Base-by-base conservation (phyloP, 371 early-diverging fungal genomes). In the Choanephora cucurbitarum region DNA sequence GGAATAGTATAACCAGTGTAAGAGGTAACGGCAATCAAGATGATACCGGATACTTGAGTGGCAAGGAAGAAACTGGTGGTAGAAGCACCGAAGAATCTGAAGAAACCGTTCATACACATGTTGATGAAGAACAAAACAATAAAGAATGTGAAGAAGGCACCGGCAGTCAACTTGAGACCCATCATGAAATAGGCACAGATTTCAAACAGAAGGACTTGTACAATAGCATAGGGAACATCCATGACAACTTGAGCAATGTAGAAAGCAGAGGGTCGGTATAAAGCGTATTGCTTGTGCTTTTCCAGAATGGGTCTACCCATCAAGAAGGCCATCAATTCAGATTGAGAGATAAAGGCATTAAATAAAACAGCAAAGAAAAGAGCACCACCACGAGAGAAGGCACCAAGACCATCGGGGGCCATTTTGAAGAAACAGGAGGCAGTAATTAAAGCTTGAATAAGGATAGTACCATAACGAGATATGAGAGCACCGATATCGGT, bases 341-440 rank as follows among this genome's bases (percentile, higher is more conserved):
- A 62, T 62, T 81, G 79, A 39, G 84, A 67, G 31, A 83, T 78
- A 23, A 87, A 75, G 21, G 85, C 63, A 49, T 80, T 85, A 66
- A 85, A 83, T 39, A 85, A 61, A 15, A 85, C 64, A 33, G 80
- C 69, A 45, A 84, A 82, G 58, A 84, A 87, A n/a, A 87, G 58
- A 33, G 83, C 87, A 73, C 91, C 91, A 49, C 90, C 90, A 37
- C 91, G 81, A 5, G 85, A 81, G 66, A 89, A 90, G 49, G 86
- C 82, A 40, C 90, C 89, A 22, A 63, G 58, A 17, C 77, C 71
- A 52, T 67, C 69, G 1, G 50, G 42, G 8, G 81, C 81, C 59
- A 89, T 68, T 58, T 69, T 62, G 52, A 78, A 83, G 67, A 88
- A 91, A 42, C 85, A 81, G 15, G 87, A 85, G 24, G 89, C 90